A percentile compares a stretch with the other conserved stretches of the same genome.
These are phyloP conservation scores for Teunomyces stri DNA, from an alignment of 805 yeast species.

Conservation along the genomic window DNA sequence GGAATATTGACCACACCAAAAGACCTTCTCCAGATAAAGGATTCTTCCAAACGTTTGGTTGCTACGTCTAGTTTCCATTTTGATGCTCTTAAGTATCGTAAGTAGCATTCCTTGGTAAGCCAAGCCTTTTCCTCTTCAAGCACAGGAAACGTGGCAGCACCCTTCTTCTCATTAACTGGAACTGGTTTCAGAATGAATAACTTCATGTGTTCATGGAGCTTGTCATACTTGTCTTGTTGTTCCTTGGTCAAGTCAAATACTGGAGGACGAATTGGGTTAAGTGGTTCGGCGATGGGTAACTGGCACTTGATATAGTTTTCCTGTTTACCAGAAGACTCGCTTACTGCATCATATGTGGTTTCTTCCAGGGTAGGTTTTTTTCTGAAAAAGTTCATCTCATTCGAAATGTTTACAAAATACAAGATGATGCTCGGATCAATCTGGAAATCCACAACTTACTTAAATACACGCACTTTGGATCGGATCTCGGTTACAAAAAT, in stretches of 20 bases:
- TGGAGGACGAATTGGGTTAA: constrained; percentile 32
- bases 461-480: not conserved
- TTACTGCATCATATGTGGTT: not conserved
- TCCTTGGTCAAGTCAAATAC: constrained; percentile 26
- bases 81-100: constrained; percentile 89
- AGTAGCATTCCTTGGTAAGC: constrained; percentile 88
- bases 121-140: constrained; percentile 70
- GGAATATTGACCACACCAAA: constrained; percentile 61
- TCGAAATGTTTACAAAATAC: not conserved
- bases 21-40: constrained; percentile 91
- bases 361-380: not conserved
- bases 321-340: constrained; percentile 9
- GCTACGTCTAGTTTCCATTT: constrained; percentile 81
- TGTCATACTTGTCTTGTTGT: constrained; percentile 30
- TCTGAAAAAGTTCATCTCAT: constrained; percentile 4
- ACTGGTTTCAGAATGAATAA: constrained; percentile 23
- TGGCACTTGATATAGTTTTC: constrained; percentile 26
- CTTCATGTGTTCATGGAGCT: constrained; percentile 29
- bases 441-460: not conserved
- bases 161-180: constrained; percentile 26
- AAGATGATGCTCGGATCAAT: not conserved
- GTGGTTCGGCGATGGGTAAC: constrained; percentile 39
- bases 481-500: constrained; percentile 1
- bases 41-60: constrained; percentile 67
- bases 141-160: constrained; percentile 25